Base-by-base conservation (phyloP, 176 grass and related monocot genomes). In the Typha latifolia region DNA sequence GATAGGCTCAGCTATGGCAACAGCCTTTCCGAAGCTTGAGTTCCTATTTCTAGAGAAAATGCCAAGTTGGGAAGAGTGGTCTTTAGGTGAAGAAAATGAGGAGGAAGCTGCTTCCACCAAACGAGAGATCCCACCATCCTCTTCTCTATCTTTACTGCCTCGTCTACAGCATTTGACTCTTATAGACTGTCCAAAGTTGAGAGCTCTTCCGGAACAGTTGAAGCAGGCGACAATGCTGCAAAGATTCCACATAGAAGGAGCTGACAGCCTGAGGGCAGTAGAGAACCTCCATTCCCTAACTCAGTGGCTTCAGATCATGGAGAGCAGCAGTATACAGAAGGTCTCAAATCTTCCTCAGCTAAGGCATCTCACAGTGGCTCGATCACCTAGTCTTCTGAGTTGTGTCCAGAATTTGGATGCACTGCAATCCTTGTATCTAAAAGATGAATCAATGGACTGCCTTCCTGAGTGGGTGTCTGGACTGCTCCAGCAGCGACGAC, bases 31-130 rank as follows among this genome's bases (percentile, higher is more conserved):
- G 4, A 71, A 52, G 48, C 72, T 84, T 61, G 76, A 79, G 59
- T 0, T 1, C 1, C 12, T 84, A 49, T 0, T 14, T 12, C 32
- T 79, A 0, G 0, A 19, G 3, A 11, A 63, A 11, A 76, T 84
- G 77, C 51, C 12, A 49, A 84, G 75, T 11, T 79, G 52, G 82
- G 53, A 84, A 23, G 66, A 79, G 14, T 84, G 82, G 82, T 21
- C 31, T n/a, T 70, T 84, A 32, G 1, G 12, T 10, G 49, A 27
- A 3, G 64, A 49, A 14, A 23, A 14, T 37, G 48, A 69, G 19
- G 15, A 12, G 24, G 70, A 10, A 4, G 3, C 19, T 32, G 66
- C 71, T 1, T 64, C 75, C 14, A 12, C 22, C 43, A 22, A 29
- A 49, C 49, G 29, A 8, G 56, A 53, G 26, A 16, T 56, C 15